Evolutionary conservation across 495 filamentous ascomycete species (phyloP).

Genomic region (Niebla homalea): DNA sequence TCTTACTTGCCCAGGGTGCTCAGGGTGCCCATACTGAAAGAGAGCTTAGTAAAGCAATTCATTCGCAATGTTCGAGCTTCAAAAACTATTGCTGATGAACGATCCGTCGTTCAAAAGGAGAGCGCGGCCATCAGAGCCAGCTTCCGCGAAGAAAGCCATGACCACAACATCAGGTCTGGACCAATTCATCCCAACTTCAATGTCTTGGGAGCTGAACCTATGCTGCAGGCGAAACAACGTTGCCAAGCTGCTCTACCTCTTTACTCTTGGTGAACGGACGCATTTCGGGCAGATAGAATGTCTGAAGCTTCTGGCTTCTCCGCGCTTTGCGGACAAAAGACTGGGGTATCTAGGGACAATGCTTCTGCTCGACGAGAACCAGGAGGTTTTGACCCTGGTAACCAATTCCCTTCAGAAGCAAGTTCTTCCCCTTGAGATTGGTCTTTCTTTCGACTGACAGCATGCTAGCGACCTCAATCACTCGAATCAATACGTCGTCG

Average conservation of each 20-base stretch:
- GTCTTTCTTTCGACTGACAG: neutral
- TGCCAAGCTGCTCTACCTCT: conserved; percentile 93
- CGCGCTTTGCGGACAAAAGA: conserved; percentile 94
- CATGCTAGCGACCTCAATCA: conserved; percentile 73
- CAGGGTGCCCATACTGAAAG: conserved; percentile 9
- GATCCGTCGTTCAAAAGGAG: conserved; percentile 96
- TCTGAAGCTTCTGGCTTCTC: conserved; percentile 89
- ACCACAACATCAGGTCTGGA: conserved; percentile 71
- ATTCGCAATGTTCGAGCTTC: conserved; percentile 96
- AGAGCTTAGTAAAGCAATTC: conserved; percentile 81
- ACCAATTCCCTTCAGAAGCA: conserved; percentile 97
- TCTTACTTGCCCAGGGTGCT: conserved; percentile 12
- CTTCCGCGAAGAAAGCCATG: conserved; percentile 89
- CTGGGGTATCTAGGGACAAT: conserved; percentile 94
- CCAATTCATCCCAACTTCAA: conserved; percentile 10
- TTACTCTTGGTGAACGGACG: conserved; percentile 94
- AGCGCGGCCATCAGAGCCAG: conserved; percentile 93
- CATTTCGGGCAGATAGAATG: conserved; percentile 99
- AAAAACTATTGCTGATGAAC: conserved; percentile 97
- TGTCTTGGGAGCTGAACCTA: neutral
- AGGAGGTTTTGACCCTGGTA: conserved; percentile 91
- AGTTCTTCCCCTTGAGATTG: conserved; percentile 12
- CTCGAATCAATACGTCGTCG: conserved; percentile 97
- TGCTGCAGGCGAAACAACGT: conserved; percentile 84
- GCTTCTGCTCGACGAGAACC: conserved; percentile 92